Evolutionary conservation across 345 rosid genomes (phyloP), one percentile per base, ranked within the genome.

Genomic region (Rubroshorea leprosula): DNA sequence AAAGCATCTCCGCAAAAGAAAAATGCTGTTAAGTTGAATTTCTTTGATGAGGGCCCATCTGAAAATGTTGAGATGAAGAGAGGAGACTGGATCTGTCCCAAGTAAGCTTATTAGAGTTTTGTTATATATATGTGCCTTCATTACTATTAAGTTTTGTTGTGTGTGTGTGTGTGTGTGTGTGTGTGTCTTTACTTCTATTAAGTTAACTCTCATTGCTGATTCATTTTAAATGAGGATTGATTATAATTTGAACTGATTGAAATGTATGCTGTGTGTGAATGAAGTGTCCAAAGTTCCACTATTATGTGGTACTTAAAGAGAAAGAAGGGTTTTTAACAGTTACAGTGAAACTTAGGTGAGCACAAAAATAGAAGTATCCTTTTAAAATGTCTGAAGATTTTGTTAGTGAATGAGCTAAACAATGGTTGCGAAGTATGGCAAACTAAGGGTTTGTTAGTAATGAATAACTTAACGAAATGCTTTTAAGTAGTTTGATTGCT

Each of bases 61-160:
- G 51, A 51, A 17, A 62, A 84, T 70, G 70, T 76, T 59, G 86
- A 80, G 65, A 83, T 74, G 84, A 83, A 72, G 73, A 73, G 73
- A 55, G 81, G 90, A 22, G 96, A 83, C 61, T 90, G 97, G 96
- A 77, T 79, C 57, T 87, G 97, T 75, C 74, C 84, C 54, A 83
- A 77, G 96, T 87, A 85, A 85, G 97, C 79, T 27, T 21, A 9
- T 31, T 24, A 27, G 58, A 55, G 39, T 29, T 16, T 60, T 55
- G 16, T 31, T 66, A 9, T 25, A 10, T 16, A 17, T 46, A 24
- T 53, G 31, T 4, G n/a, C n/a, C n/a, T n/a, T n/a, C n/a, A n/a
- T n/a, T n/a, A n/a, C n/a, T n/a, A n/a, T n/a, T n/a, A n/a, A n/a
- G n/a, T n/a, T n/a, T n/a, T n/a, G n/a, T n/a, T n/a, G n/a, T n/a